Conservation (phyloP, 768 basidiomycete genomes). For the Lactifluus rugatus region DNA sequence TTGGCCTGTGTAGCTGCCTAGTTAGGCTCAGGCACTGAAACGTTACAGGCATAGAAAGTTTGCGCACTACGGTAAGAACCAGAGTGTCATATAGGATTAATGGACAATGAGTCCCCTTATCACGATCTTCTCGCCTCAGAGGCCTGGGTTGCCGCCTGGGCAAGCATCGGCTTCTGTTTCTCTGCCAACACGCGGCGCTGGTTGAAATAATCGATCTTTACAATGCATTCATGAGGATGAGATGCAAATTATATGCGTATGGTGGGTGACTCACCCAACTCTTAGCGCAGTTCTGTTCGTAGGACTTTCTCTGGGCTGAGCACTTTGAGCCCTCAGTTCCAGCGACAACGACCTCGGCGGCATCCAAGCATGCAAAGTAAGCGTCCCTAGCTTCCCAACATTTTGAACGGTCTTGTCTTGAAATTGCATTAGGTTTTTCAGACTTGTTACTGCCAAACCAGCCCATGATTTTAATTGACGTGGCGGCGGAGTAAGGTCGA, state of each 20-base stretch:
- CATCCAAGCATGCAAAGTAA: slow-evolving; percentile 81
- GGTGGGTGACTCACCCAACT: slow-evolving; percentile 64
- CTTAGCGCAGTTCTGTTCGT: slow-evolving; percentile 69
- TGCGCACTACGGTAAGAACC: background rate
- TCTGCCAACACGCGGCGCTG: slow-evolving; percentile 76
- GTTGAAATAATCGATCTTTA: slow-evolving; percentile 90
- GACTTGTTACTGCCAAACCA: slow-evolving; percentile 31
- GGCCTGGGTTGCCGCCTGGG: slow-evolving; percentile 34
- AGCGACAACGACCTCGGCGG: slow-evolving; percentile 53
- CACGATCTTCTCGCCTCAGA: slow-evolving; percentile 23
- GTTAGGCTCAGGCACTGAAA: background rate
- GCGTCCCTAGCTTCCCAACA: slow-evolving; percentile 84
- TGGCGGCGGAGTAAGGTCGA: background rate
- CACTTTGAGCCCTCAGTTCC: slow-evolving; percentile 65
- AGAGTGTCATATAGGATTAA: background rate
- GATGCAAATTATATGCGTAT: background rate
- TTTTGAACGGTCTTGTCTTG: slow-evolving; percentile 57
- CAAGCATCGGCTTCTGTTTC: slow-evolving; percentile 63
- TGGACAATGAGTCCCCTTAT: background rate
- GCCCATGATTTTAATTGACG: slow-evolving; percentile 20
- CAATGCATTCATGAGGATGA: background rate
- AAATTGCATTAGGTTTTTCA: slow-evolving; percentile 34
- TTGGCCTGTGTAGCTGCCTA: background rate
- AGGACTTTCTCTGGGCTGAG: slow-evolving; percentile 41
- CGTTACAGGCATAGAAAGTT: background rate